These are phyloP conservation scores for Cryomyces minteri DNA, from an alignment of 495 filamentous ascomycete genomes.

Conservation along the genomic window DNA sequence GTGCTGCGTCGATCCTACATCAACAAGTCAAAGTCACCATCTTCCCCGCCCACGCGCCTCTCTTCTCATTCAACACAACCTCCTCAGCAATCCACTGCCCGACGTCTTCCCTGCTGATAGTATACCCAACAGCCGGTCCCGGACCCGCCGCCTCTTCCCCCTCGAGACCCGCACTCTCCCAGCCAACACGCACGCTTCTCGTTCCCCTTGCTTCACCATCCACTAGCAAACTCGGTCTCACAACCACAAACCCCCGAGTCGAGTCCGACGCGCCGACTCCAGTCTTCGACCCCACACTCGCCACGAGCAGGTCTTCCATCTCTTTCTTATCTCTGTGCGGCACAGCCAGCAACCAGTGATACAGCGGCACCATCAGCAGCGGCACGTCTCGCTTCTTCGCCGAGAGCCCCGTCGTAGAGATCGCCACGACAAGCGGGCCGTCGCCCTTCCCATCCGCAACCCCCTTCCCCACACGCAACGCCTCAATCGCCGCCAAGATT, in stretches of 20 bases:
- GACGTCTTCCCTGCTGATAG: conserved; percentile 15
- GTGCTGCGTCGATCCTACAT: too few relatives aligned
- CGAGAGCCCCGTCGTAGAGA: conserved; percentile 36
- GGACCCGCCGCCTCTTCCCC: not conserved
- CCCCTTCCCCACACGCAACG: conserved; percentile 9
- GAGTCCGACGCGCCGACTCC: conserved; percentile 4
- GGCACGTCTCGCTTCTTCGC: conserved; percentile 32
- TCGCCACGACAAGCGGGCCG: conserved; percentile 26
- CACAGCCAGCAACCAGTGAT: conserved; percentile 27
- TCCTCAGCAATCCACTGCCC: conserved; percentile 16
- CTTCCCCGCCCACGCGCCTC: not conserved
- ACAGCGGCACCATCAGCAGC: conserved; percentile 28
- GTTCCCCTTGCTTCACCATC: conserved; percentile 10
- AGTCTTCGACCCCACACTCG: conserved; percentile 3
- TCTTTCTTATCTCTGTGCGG: conserved; percentile 40
- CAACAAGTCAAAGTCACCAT: too few relatives aligned
- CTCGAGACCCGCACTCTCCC: conserved; percentile 6
- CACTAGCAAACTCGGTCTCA: conserved; percentile 7
- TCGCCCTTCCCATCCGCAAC: conserved; percentile 1
- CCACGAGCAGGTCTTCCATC: conserved; percentile 32
- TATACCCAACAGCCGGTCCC: conserved; percentile 15
- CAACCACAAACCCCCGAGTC: conserved; percentile 9
- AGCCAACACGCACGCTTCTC: conserved; percentile 6
- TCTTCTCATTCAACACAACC: conserved; percentile 6
- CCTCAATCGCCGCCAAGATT: conserved; percentile 26